Base-by-base conservation (phyloP, 768 basidiomycete species). In the Russula olivacea region DNA sequence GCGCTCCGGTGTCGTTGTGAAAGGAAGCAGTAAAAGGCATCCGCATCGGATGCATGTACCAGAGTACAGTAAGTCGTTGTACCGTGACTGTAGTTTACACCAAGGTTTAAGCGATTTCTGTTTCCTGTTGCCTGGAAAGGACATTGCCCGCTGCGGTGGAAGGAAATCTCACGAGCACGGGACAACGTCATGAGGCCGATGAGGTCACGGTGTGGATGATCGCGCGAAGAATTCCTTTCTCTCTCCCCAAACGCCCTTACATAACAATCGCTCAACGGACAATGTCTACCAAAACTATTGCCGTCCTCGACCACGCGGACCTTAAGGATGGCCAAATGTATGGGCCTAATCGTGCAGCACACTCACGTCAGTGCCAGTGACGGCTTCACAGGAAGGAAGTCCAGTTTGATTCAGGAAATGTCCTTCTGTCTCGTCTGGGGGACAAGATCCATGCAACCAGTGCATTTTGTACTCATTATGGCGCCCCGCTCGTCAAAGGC, bases 381-480 rank as follows among this genome's bases (percentile, higher is more conserved):
- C 48, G 30, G 17, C 21, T 58, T 4, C 11, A 47, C 70, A 92
- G 90, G 89, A 93, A 93, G 74, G 83, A 93, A 70, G 88, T 94
- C 41, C 77, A 79, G 7, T 93, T 94, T 70, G 87, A 82, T 47
- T 80, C 86, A 19, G 88, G 84, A 54, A 90, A 89, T 74, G 85
- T 96, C 48, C 77, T 94, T 12, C 73, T 94, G 12, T 88, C 88
- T 58, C 85, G 86, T 55, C 73, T 94, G 19, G 88, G 87, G 32
- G 85, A 88, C 68, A 82, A 87, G 67, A 76, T 92, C 1, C 79
- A 88, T 67, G 89, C 91, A 7, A 93, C 88, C 0, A 87, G 85
- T 64, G 89, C 89, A 2, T 88, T 83, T 74, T 96, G 93, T 74
- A 94, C 92, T 2, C 93, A 96, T 73, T 95, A 93, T 71, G 93